Conservation (phyloP, 78 protist genomes). For the Monosiga brevicollis region DNA sequence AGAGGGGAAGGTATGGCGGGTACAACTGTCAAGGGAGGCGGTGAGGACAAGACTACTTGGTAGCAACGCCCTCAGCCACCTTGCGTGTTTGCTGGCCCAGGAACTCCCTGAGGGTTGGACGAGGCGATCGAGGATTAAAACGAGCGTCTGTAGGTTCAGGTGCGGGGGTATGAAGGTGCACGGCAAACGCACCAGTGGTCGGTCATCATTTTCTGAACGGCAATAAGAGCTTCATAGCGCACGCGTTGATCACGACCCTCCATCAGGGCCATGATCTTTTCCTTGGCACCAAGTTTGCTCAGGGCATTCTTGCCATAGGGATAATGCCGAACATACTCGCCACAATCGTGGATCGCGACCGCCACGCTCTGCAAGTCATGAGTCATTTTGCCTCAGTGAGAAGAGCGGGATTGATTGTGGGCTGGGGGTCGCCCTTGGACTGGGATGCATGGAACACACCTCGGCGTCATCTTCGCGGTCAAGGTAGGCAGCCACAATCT, state of each 20-base stretch:
- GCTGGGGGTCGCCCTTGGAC: too few species aligned
- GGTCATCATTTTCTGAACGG: constrained; percentile 81
- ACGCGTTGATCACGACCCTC: constrained; percentile 39
- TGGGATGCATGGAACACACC: too few species aligned
- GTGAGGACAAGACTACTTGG: too few species aligned
- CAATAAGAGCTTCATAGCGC: constrained; percentile 72
- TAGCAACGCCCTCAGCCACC: neutral
- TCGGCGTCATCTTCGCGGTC: neutral
- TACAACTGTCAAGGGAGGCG: too few species aligned
- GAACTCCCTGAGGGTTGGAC: neutral
- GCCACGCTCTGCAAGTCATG: constrained; percentile 52
- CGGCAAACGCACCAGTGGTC: constrained; percentile 32
- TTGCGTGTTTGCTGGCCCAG: neutral
- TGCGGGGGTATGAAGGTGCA: neutral
- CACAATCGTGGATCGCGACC: constrained; percentile 84
- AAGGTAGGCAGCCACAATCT: neutral
- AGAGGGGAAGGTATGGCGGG: too few species aligned
- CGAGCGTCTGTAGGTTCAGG: neutral
- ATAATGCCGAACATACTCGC: constrained; percentile 74
- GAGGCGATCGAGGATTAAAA: neutral
- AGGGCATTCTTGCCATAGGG: constrained; percentile 60
- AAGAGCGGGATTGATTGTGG: neutral
- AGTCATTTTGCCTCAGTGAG: too few species aligned
- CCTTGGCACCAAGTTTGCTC: constrained; percentile 1
- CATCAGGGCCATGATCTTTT: neutral